Evolutionary conservation across 2,329 filamentous ascomycete species (phyloP).

Genomic region (Calonectria henricotiae): DNA sequence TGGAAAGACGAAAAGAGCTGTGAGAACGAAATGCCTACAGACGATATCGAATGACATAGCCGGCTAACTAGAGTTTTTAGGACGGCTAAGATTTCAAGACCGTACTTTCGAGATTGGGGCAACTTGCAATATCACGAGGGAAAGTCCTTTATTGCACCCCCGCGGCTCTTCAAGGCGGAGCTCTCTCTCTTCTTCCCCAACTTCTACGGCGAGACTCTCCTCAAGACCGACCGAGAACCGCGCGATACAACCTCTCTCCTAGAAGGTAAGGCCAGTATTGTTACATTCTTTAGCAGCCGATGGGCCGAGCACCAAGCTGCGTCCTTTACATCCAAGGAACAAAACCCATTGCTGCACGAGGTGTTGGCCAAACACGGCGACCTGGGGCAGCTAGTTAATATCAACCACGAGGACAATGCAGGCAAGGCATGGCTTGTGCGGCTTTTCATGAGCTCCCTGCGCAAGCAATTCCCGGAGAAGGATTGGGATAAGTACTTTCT

Average conservation of each 20-base stretch:
- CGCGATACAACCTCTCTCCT: slow-evolving; percentile 84
- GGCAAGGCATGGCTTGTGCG: slow-evolving; percentile 75
- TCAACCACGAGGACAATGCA: slow-evolving; percentile 90
- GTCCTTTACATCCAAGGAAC: slow-evolving; percentile 77
- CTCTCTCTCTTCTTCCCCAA: slow-evolving; percentile 95
- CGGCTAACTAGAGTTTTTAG: slow-evolving; percentile 59
- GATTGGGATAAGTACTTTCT: slow-evolving; percentile 77
- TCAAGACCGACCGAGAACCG: slow-evolving; percentile 67
- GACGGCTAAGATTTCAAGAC: slow-evolving; percentile 83
- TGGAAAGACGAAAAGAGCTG: slow-evolving; percentile 83
- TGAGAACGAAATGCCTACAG: slow-evolving; percentile 58
- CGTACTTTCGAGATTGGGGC: slow-evolving; percentile 96
- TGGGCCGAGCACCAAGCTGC: slow-evolving; percentile 90
- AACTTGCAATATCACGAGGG: slow-evolving; percentile 88
- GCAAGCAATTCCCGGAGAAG: slow-evolving; percentile 65
- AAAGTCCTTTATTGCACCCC: slow-evolving; percentile 91
- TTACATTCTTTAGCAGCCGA: slow-evolving; percentile 84
- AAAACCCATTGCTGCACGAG: slow-evolving; percentile 80
- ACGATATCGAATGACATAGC: background rate
- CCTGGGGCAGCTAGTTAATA: slow-evolving; percentile 82
- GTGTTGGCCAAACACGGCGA: slow-evolving; percentile 71
- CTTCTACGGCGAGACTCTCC: slow-evolving; percentile 84
- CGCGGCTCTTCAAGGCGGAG: slow-evolving; percentile 86
- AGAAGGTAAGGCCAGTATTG: slow-evolving; percentile 81
- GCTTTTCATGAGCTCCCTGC: slow-evolving; percentile 71